Base-by-base conservation (phyloP, 2,329 filamentous ascomycete genomes). In the Myriosclerotinia curreyana region DNA sequence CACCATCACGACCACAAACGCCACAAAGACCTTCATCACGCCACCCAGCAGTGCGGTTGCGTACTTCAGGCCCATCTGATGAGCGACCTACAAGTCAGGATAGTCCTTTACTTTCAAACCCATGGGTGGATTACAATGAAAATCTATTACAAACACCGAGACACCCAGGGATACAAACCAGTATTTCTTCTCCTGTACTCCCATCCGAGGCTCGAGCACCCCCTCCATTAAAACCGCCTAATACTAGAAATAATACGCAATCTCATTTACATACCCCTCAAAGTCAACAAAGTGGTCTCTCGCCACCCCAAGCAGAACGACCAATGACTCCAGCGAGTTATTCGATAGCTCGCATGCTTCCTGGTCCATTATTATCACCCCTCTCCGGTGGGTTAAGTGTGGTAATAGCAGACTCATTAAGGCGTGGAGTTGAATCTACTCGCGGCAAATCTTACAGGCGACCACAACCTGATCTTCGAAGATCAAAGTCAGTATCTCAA, bases 381-480 rank as follows among this genome's bases (percentile, higher is more conserved):
- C 77, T 89, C 1, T 86, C 82, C 2, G 82, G 81, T 1, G 82
- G 82, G 0, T 77, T 90, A 20, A 84, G 80, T 71, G 86, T 83
- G 1, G 82, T 89, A 55, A 84, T 89, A 7, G 86, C 86, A 11
- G 86, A 89, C 67, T 82, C 85, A 28, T 77, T 88, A 34, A 81
- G 85, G n/a, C 81, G 83, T 20, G 82, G 83, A 17, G 78, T 83
- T 65, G 79, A 79, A 11, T 76, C 75, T 28, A 73, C 77, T 44
- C 74, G 76, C 31, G 70, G 69, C 52, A 69, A 69, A 61, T 62
- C 67, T 8, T 70, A 72, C 28, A 73, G 71, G 38, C 70, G 74
- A 53, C 72, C 74, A 44, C 74, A 71, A 54, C 51, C 68, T 14
- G 62, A 62, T 15, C 62, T 74, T 15, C 67, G 68, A 49, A 68